phyloP scores from a whole-genome alignment of 768 basidiomycete species.

The Boletus patriciae region DNA sequence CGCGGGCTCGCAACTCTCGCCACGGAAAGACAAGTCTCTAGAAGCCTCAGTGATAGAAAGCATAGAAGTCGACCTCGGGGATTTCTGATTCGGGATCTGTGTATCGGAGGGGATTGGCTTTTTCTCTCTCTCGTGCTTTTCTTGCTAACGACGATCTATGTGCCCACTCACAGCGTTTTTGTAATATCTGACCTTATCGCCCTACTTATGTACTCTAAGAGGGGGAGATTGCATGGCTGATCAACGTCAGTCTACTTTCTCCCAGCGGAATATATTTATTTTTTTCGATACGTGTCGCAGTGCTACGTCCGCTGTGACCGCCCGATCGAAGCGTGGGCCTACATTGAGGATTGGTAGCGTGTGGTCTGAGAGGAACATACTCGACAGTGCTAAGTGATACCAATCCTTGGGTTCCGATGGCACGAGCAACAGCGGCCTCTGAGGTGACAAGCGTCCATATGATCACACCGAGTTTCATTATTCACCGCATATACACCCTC shows the following conservation, averaged over 20 bases:
- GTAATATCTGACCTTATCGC: conserved; percentile 1
- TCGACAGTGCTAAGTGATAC: too few species aligned
- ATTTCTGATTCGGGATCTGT: conserved; percentile 49
- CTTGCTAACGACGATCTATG: not conserved
- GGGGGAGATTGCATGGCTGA: conserved; percentile 1
- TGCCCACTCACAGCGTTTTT: not conserved
- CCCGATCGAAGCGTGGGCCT: too few species aligned
- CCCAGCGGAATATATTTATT: conserved; percentile 2
- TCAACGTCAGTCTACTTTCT: conserved; percentile 1
- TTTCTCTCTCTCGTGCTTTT: not conserved
- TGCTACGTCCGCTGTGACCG: not conserved
- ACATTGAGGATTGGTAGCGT: too few species aligned
- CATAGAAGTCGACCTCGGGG: conserved; percentile 76
- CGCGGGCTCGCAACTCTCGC: conserved; percentile 25
- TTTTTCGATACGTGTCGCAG: not conserved
- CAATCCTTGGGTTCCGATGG: not conserved
- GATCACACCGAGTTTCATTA: conserved; percentile 7
- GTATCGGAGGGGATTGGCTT: not conserved
- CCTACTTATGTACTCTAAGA: conserved; percentile 3
- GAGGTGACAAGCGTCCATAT: too few species aligned
- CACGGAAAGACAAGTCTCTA: conserved; percentile 43
- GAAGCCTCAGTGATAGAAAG: conserved; percentile 61
- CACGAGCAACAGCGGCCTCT: not conserved
- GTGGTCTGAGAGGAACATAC: too few species aligned
- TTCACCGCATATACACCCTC: not conserved